Evolutionary conservation across 208 protist genomes (phyloP), one percentile per base, ranked within the genome.

Genomic region (Naegleria gruberi): DNA sequence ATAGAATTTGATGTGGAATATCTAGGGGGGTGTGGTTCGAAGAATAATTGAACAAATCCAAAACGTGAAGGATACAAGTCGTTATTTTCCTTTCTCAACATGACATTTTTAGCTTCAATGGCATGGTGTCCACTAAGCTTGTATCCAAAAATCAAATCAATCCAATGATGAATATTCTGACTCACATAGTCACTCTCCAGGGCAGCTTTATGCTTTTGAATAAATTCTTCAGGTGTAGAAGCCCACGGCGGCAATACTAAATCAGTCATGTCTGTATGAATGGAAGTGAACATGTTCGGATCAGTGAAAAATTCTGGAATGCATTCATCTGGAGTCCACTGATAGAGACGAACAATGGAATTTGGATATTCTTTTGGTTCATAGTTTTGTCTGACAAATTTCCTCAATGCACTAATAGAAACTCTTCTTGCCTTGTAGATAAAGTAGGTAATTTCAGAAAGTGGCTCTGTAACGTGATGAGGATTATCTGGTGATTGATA

Each of bases 81-180:
- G 30, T 88, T 88, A 23, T 34, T 40, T 15, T 88, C 84, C 0
- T 41, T 34, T 43, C 34, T 19, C 8, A 88, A 65, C 45, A 77
- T 44, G 0, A 89, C 86, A 94, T 99, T 99, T 51, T 97, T 93
- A n/a, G 97, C 96, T 23, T 97, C 96, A 43, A 97, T 96, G 1
- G 98, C 98, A n/a, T 95, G 95, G 90, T 94, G 94, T 37, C 98
- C 99, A 44, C 95, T 93, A 92, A 99, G 98, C 94, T 99, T 98
- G 92, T 96, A 97, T 47, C 99, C 99, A 95, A 99, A 99, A 51
- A 99, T 98, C 17, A 99, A 95, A 92, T 99, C 98, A 90, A 99
- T 99, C 98, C 99, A 99, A 55, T 99, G 91, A 93, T 99, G 95
- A 89, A 99, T 93, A 90, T 97, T 93, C 1, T 90, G 92, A 7